Conservation (phyloP, 768 basidiomycete genomes). For the Suillus weaverae region DNA sequence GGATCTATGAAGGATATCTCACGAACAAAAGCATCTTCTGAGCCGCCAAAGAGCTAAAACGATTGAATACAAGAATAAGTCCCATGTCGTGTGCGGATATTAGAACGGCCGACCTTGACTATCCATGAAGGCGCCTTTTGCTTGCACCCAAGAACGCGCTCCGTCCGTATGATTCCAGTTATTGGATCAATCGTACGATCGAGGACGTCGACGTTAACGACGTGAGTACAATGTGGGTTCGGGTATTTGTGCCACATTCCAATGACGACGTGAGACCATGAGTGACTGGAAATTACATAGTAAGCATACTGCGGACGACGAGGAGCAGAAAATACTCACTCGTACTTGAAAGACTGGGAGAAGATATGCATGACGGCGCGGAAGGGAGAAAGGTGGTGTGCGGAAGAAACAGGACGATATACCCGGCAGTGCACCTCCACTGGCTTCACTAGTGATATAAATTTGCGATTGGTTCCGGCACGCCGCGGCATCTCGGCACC, state of each 20-base stretch:
- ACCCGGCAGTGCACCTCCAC: slow-evolving; percentile 2
- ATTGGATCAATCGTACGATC: slow-evolving; percentile 80
- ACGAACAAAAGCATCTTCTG: slow-evolving; percentile 91
- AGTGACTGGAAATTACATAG: slow-evolving; percentile 53
- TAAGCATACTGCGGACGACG: slow-evolving; percentile 11
- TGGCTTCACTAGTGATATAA: slow-evolving; percentile 12
- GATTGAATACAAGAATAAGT: not conserved
- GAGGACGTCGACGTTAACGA: slow-evolving; percentile 83
- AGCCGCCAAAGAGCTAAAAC: slow-evolving; percentile 81
- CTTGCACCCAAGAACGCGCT: slow-evolving; percentile 87
- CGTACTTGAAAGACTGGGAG: slow-evolving; percentile 80
- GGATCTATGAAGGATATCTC: slow-evolving; percentile 95
- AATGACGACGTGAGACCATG: slow-evolving; percentile 88
- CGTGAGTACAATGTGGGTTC: slow-evolving; percentile 88
- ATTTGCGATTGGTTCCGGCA: slow-evolving; percentile 30
- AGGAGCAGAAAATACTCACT: slow-evolving; percentile 50
- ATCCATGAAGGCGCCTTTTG: slow-evolving; percentile 93
- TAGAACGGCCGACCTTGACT: slow-evolving; percentile 67
- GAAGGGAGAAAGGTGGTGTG: slow-evolving; percentile 27
- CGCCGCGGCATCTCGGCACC: slow-evolving; percentile 16
- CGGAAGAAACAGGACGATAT: slow-evolving; percentile 17
- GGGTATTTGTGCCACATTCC: slow-evolving; percentile 98
- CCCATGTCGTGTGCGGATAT: slow-evolving; percentile 10
- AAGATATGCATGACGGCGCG: slow-evolving; percentile 74
- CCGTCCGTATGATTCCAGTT: slow-evolving; percentile 89